Evolutionary conservation across 495 filamentous ascomycete genomes (phyloP).

Genomic region (Talaromyces proteolyticus): DNA sequence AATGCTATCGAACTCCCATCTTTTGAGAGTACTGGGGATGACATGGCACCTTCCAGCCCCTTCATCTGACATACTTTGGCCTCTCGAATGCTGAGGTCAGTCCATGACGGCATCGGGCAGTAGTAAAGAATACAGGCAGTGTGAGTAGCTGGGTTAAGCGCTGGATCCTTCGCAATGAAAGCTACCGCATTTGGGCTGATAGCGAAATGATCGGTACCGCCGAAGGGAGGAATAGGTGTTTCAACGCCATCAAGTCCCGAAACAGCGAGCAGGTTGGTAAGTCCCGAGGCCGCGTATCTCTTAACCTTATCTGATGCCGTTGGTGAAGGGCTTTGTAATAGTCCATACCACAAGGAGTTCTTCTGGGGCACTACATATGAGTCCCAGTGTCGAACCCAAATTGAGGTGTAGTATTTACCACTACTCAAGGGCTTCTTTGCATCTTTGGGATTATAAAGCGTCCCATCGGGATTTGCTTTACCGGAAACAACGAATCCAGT

Average conservation of each 20-base stretch:
- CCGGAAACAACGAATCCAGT: constrained; percentile 66
- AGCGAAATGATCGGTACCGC: constrained; percentile 54
- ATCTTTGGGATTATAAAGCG: constrained; percentile 49
- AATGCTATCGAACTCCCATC: constrained; percentile 72
- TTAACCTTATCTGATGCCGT: constrained; percentile 30
- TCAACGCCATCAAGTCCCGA: constrained; percentile 39
- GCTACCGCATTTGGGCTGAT: constrained; percentile 54
- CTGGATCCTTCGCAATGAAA: constrained; percentile 82
- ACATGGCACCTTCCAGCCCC: constrained; percentile 62
- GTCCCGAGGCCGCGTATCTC: constrained; percentile 37
- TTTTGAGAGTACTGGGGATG: constrained; percentile 69
- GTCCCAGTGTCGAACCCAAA: constrained; percentile 63
- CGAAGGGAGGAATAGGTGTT: constrained; percentile 54
- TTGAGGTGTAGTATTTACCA: constrained; percentile 46
- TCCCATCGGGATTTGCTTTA: constrained; percentile 50
- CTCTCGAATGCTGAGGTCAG: constrained; percentile 42
- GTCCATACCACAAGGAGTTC: constrained; percentile 68
- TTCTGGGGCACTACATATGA: constrained; percentile 53
- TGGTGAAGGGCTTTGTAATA: constrained; percentile 44
- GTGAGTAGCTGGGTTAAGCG: constrained; percentile 68
- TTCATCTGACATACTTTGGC: constrained; percentile 30
- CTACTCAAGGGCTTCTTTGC: constrained; percentile 45
- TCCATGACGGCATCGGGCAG: constrained; percentile 55
- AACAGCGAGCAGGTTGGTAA: constrained; percentile 43
- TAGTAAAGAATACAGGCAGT: constrained; percentile 66